Conservation (phyloP, 192 early-diverging fungal species). For the Chytriomyces sp. region DNA sequence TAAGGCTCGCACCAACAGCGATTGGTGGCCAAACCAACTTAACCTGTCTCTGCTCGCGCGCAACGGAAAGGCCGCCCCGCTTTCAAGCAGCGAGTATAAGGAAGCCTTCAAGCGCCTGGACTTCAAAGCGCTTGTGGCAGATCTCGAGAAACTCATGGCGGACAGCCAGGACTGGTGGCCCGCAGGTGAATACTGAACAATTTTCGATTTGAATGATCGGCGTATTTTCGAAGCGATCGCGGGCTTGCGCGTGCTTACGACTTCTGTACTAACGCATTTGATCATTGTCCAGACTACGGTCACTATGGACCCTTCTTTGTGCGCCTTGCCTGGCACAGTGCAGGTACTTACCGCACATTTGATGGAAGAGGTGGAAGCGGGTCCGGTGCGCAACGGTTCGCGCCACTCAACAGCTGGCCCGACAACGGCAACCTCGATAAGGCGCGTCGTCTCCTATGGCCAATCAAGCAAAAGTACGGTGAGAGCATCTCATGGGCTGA, state of each 20-base stretch:
- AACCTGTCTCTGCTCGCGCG: conserved; percentile 6
- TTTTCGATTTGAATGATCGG: not conserved
- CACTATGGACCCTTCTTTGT: conserved; percentile 67
- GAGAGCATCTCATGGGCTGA: conserved; percentile 74
- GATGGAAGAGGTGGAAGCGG: conserved; percentile 43
- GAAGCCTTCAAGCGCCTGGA: conserved; percentile 16
- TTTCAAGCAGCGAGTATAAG: not conserved
- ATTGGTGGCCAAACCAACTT: conserved; percentile 32
- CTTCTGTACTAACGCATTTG: not conserved
- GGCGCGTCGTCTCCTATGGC: conserved; percentile 55
- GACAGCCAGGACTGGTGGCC: conserved; percentile 26
- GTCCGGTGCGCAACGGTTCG: conserved; percentile 43
- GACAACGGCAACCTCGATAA: conserved; percentile 77
- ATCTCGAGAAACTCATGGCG: conserved; percentile 19
- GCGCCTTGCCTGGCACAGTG: conserved; percentile 66
- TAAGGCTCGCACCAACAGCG: not conserved
- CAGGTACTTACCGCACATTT: conserved; percentile 64
- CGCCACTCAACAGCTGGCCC: conserved; percentile 56
- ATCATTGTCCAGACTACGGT: conserved; percentile 55
- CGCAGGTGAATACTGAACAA: not conserved
- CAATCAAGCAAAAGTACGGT: conserved; percentile 82
- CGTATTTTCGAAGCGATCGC: no score
- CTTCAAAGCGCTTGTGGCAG: conserved; percentile 12
- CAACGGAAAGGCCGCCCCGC: not conserved
- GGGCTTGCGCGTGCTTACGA: no score